Evolutionary conservation across 805 yeast genomes (phyloP).

Genomic region (Saturnispora diversa): DNA sequence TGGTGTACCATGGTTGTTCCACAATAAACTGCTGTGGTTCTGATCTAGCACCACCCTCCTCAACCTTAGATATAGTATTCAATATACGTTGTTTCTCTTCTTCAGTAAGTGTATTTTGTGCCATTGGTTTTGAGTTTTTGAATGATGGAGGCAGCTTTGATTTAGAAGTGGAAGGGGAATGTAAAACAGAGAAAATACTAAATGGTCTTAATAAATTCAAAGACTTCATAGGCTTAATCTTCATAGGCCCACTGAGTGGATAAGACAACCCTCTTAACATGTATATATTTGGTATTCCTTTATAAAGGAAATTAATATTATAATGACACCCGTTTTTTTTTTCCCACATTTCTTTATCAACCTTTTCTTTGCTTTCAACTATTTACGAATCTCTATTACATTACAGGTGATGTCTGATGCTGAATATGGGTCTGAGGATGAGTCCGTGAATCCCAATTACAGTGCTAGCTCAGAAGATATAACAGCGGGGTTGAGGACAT

Average conservation of each 20-base stretch:
- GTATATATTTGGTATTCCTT: no score
- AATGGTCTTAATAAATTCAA: no score
- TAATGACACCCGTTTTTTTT: no score
- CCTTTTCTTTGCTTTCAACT: no score
- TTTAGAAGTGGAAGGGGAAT: not conserved
- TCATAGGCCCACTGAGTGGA: no score
- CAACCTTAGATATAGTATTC: conserved; percentile 8
- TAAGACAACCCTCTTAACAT: no score
- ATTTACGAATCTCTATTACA: no score
- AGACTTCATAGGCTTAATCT: no score
- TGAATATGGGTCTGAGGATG: not conserved
- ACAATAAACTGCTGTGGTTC: conserved; percentile 2
- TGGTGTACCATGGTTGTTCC: conserved; percentile 17
- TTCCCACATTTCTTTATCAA: no score
- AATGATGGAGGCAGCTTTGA: conserved; percentile 18
- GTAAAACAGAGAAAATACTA: no score
- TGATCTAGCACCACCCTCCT: conserved; percentile 6
- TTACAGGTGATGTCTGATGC: conserved; percentile 3
- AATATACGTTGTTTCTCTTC: conserved; percentile 8
- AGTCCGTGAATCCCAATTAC: conserved; percentile 6
- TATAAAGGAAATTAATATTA: no score
- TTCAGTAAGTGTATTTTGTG: conserved; percentile 12
- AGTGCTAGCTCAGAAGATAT: conserved; percentile 5
- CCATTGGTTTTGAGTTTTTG: conserved; percentile 17
- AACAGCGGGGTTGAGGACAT: conserved; percentile 3